Evolutionary conservation across 2,329 filamentous ascomycete species (phyloP), one percentile per base, ranked within the genome.

Genomic region (Exophiala sp.): DNA sequence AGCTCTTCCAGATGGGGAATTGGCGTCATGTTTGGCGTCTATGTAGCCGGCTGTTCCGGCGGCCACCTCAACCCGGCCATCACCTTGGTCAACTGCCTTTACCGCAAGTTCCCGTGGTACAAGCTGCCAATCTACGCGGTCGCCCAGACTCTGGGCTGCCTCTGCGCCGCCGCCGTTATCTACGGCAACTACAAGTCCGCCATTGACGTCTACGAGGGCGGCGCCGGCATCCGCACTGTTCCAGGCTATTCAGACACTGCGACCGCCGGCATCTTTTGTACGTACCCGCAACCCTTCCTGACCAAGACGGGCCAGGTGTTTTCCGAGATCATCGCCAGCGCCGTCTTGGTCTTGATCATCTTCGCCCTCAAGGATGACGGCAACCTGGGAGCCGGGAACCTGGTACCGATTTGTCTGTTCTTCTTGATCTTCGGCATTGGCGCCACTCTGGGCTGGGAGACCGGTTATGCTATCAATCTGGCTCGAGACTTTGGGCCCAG

Each of bases 341-440:
- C 77, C 2, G 70, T 85, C 35, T 68, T 85, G 16, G 79, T 83
- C 71, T 81, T 85, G 58, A 72, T 79, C 46, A 82, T 85, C 35
- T 83, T 82, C 61, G 80, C 80, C 1, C 65, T 85, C 39, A 79
- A 81, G 49, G 39, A 66, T 47, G 59, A 71, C 58, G 66, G 66
- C 34, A 79, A 79, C 59, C 70, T 76, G 11, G 78, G 77, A 14
- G 76, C 77, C 11, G 76, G 76, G 1, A 69, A 73, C 4, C 56
- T 77, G 21, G 68, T 78, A 59, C 78, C 80, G 0, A 65, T 85
- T 1, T 74, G 70, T 19, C 65, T 85, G 14, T 82, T 83, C 67
- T 83, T 84, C 68, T 68, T 85, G 53, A 81, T 85, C 58, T 84
- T 84, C 61, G 81, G 80, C n/a, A 76, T 85, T 18, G 81, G 80